These are phyloP conservation scores for Lophiostoma macrostomum DNA, from an alignment of 495 filamentous ascomycete species.

Conservation along the genomic window DNA sequence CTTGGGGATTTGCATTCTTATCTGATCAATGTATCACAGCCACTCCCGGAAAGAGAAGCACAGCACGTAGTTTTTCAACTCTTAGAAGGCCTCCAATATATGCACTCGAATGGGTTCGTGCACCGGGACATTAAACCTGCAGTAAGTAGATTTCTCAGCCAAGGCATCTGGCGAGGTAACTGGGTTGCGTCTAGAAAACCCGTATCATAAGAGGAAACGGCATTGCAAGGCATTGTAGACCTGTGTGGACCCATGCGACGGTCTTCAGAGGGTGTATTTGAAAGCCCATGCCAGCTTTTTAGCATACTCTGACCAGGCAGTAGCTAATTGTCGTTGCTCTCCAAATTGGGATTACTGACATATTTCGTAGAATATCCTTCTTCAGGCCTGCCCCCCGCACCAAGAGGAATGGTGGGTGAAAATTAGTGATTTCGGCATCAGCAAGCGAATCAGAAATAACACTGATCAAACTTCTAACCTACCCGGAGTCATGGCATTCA, in stretches of 20 bases:
- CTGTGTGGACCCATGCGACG: too few species aligned
- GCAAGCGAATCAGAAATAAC: neutral
- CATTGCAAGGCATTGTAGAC: too few species aligned
- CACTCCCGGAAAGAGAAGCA: slow-evolving; percentile 42
- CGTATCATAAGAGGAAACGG: too few species aligned
- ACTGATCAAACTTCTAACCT: neutral
- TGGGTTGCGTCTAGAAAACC: too few species aligned
- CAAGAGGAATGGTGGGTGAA: slow-evolving; percentile 26
- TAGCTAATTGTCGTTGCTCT: too few species aligned
- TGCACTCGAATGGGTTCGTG: slow-evolving; percentile 50
- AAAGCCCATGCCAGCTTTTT: too few species aligned
- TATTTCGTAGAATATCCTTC: neutral
- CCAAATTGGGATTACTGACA: too few species aligned
- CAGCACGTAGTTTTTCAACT: slow-evolving; percentile 44
- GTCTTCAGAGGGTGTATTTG: too few species aligned
- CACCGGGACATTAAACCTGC: slow-evolving; percentile 54
- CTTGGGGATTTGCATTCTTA: slow-evolving; percentile 40
- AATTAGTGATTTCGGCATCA: slow-evolving; percentile 20
- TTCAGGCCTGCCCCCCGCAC: neutral
- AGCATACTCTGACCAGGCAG: too few species aligned
- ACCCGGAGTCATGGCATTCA: neutral
- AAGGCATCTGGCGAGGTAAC: too few species aligned
- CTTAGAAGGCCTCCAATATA: slow-evolving; percentile 45
- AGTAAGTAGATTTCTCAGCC: slow-evolving; percentile 35
- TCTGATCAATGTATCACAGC: slow-evolving; percentile 6